phyloP scores from a whole-genome alignment of 2,329 filamentous ascomycete genomes.

The Dothistroma septosporum region DNA sequence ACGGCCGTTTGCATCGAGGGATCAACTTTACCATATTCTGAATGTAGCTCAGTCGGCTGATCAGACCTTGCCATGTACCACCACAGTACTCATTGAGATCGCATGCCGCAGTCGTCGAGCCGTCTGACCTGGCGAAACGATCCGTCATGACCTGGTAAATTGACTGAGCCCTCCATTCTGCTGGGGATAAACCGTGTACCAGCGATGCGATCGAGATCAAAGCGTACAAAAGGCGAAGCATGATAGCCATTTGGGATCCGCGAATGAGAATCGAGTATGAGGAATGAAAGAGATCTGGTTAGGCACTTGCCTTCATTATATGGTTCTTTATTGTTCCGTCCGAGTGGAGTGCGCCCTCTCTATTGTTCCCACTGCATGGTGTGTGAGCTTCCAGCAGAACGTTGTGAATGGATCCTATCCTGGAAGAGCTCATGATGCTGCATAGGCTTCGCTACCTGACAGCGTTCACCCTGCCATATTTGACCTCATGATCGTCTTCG shows the following conservation, averaged over 20 bases:
- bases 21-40: slow-evolving; percentile 39
- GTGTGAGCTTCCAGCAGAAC: background rate
- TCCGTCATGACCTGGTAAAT: slow-evolving; percentile 59
- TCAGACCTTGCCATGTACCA: slow-evolving; percentile 46
- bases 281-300: background rate
- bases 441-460: background rate
- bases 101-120: slow-evolving; percentile 44
- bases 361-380: background rate
- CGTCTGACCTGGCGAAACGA: slow-evolving; percentile 50
- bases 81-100: slow-evolving; percentile 44
- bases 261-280: background rate
- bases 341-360: background rate
- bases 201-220: background rate
- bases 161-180: slow-evolving; percentile 44
- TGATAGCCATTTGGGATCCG: slow-evolving; percentile 1
- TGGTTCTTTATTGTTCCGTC: background rate
- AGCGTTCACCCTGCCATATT: background rate
- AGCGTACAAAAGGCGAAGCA: slow-evolving; percentile 1
- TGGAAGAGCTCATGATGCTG: background rate
- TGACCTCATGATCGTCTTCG: background rate
- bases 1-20: background rate
- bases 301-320: background rate
- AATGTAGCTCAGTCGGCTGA: slow-evolving; percentile 46
- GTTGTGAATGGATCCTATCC: background rate
- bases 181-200: background rate